A percentile compares a stretch with the other conserved stretches of the same genome.
Conservation (phyloP, 495 filamentous ascomycete species). For the Neurospora sp. region DNA sequence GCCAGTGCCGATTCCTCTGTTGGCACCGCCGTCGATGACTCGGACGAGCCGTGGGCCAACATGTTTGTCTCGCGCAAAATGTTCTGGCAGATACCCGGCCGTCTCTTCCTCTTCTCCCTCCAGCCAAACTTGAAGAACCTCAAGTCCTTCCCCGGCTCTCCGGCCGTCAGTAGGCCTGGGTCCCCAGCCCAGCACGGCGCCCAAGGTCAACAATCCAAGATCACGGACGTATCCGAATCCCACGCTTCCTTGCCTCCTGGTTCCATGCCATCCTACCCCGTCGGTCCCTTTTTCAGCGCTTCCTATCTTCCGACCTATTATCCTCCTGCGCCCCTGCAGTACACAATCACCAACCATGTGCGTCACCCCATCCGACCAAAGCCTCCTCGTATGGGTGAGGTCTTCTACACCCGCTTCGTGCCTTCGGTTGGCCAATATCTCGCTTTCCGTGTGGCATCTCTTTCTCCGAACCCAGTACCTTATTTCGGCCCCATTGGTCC, state of each 20-base stretch:
- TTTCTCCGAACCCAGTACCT: conserved; percentile 41
- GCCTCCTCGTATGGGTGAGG: conserved; percentile 76
- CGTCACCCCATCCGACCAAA: conserved; percentile 85
- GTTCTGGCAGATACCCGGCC: conserved; percentile 89
- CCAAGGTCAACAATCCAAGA: neutral
- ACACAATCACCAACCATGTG: conserved; percentile 64
- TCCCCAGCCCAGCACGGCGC: conserved; percentile 47
- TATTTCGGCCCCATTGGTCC: conserved; percentile 43
- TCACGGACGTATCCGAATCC: conserved; percentile 16
- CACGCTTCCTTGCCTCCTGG: conserved; percentile 5
- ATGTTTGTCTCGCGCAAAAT: conserved; percentile 73
- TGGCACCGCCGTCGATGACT: conserved; percentile 52
- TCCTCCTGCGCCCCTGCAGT: conserved; percentile 72
- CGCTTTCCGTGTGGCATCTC: conserved; percentile 70
- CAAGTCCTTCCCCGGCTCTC: conserved; percentile 48
- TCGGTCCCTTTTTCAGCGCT: conserved; percentile 61
- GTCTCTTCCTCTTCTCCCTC: conserved; percentile 78
- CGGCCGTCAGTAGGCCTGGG: conserved; percentile 40
- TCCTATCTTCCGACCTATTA: conserved; percentile 87
- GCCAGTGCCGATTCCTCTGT: conserved; percentile 65
- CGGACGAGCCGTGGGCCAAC: conserved; percentile 55
- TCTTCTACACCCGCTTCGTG: conserved; percentile 82
- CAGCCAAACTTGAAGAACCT: conserved; percentile 41
- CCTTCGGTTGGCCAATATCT: conserved; percentile 76
- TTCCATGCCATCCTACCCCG: conserved; percentile 24